A percentile compares a stretch with the other conserved stretches of the same genome.
These are phyloP conservation scores for Lavandula angustifolia DNA, from an alignment of 257 asterid genomes.

Conservation along the genomic window DNA sequence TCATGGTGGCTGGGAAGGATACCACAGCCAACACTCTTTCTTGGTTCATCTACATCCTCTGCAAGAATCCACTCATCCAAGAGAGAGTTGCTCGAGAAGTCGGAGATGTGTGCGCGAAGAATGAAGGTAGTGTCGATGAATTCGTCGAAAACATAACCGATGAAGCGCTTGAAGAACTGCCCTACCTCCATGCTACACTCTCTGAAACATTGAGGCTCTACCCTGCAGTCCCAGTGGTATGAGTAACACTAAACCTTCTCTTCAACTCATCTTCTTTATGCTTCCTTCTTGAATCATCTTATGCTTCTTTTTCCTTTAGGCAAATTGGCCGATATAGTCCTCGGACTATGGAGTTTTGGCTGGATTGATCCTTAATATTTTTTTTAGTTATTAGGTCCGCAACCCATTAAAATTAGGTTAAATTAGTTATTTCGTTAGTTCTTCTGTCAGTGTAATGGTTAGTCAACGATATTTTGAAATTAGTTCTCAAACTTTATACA, in stretches of 20 bases:
- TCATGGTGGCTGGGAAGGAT: conserved; percentile 78
- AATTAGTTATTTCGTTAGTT: too few species aligned
- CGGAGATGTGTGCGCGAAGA: background rate
- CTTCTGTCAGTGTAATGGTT: too few species aligned
- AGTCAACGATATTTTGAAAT: too few species aligned
- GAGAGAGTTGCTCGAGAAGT: conserved; percentile 42
- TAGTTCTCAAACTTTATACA: too few species aligned
- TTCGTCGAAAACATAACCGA: conserved; percentile 51
- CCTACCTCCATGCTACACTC: conserved; percentile 68
- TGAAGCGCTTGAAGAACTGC: conserved; percentile 67
- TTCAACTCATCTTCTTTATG: background rate
- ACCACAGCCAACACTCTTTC: conserved; percentile 72
- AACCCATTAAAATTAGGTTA: too few species aligned
- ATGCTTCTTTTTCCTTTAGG: background rate
- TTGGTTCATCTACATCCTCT: conserved; percentile 67
- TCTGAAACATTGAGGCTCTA: conserved; percentile 73
- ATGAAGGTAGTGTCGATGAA: conserved; percentile 32
- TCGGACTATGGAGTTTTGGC: too few species aligned
- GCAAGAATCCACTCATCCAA: conserved; percentile 60
- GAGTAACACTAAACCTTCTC: background rate
- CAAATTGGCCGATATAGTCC: too few species aligned
- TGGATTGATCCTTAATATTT: too few species aligned
- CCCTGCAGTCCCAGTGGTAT: conserved; percentile 79
- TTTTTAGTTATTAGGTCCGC: too few species aligned
- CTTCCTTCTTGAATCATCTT: background rate